phyloP scores from a whole-genome alignment of 129 eudicot genomes.

The Flaveria robusta region DNA sequence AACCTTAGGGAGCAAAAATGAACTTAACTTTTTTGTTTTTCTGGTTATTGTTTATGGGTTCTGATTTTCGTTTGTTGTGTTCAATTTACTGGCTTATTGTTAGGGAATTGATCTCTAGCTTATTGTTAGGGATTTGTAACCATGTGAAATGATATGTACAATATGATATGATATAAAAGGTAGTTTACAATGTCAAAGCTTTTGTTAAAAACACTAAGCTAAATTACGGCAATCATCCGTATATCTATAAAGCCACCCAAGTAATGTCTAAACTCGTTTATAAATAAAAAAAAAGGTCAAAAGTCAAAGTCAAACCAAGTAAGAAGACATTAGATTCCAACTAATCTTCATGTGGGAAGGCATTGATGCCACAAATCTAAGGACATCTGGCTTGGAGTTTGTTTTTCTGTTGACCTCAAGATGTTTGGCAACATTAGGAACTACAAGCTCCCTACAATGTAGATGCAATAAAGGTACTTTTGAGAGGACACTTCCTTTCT shows the following conservation, averaged over 20 bases:
- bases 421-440: constrained; percentile 77
- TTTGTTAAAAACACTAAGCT: background rate
- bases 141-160: background rate
- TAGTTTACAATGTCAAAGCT: background rate
- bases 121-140: too few relatives aligned
- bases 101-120: too few relatives aligned
- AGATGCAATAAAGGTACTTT: constrained; percentile 87
- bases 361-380: constrained; percentile 84
- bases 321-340: constrained; percentile 97
- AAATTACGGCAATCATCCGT: background rate
- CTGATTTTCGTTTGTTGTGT: background rate
- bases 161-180: background rate
- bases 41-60: background rate
- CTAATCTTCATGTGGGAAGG: constrained; percentile 96
- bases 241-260: background rate
- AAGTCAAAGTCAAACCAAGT: constrained; percentile 44
- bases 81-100: background rate
- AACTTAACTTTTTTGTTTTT: too few relatives aligned
- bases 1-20: too few relatives aligned
- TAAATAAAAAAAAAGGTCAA: background rate
- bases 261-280: background rate
- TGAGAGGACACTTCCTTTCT: constrained; percentile 84
- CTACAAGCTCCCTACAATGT: constrained; percentile 82
- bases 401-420: constrained; percentile 35
- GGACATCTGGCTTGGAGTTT: constrained; percentile 51